Base-by-base conservation (phyloP, 2,329 filamentous ascomycete genomes). In the Fusarium neocosmosporiellum region DNA sequence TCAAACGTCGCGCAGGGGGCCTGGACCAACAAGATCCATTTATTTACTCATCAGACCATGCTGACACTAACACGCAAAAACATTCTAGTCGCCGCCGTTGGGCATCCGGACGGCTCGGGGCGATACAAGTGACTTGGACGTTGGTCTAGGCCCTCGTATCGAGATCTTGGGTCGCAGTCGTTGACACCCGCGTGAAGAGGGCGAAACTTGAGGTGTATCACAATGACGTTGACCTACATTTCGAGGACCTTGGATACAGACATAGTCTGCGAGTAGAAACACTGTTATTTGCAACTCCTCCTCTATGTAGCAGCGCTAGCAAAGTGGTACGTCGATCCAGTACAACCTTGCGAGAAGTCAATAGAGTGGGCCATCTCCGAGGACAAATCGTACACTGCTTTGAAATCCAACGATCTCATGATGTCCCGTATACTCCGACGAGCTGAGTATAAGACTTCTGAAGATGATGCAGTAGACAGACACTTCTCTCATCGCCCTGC, bases 391-490 rank as follows among this genome's bases (percentile, higher is more conserved):
- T 37, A 24, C 3, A 13, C 29, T 63, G 68, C 39, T 70, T 70
- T 59, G 37, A 67, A 70, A 70, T 63, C 67, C 60, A 37, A 7
- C n/a, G 13, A 24, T n/a, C 67, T 70, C n/a, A 29, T 59, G 68
- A 66, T 66, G 20, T 50, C 14, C 24, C 18, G 20, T 61, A n/a
- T 27, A 8, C 5, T 10, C 22, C 41, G 20, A 8, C 5, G 31
- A 33, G 5, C 41, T 18, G 24, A 43, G 22, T 34, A 59, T 54
- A 62, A 62, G 59, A 62, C 37, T 53, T 63, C 16, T n/a, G 41
- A 22, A 7, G 4, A 10, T 20, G 24, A 18, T 11, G 7, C 1
- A 6, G 2, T 11, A 27, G n/a, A 41, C 31, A 33, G 34, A 13
- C 13, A n/a, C 5, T 5, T n/a, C 18, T 16, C 20, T 41, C 31